Conservation (phyloP, 805 yeast genomes). For the Kodamaea nitidulidarum region DNA sequence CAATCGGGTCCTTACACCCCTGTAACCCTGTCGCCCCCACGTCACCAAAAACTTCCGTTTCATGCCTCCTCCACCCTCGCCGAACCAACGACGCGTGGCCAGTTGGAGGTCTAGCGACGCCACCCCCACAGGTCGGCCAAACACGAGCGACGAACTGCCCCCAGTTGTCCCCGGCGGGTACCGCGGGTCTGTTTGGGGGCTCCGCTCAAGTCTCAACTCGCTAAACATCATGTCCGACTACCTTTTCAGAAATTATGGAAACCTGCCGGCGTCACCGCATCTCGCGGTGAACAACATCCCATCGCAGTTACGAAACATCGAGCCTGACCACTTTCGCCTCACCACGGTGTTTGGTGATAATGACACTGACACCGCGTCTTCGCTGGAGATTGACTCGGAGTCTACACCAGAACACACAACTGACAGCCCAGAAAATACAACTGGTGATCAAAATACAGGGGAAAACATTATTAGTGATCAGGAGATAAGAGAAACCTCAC, state of each 20-base stretch:
- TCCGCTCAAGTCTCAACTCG: slow-evolving; percentile 11
- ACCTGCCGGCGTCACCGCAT: too few relatives aligned
- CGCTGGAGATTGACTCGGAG: slow-evolving; percentile 8
- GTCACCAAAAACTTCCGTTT: too few relatives aligned
- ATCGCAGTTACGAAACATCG: slow-evolving; percentile 8
- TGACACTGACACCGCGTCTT: slow-evolving; percentile 6
- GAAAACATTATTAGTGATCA: neutral
- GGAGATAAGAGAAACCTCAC: too few relatives aligned
- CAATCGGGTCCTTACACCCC: too few relatives aligned
- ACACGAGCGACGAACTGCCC: slow-evolving; percentile 5
- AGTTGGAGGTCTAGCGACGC: neutral
- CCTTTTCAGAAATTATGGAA: slow-evolving; percentile 10
- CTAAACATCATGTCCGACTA: slow-evolving; percentile 13
- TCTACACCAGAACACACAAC: too few relatives aligned
- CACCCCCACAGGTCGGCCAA: too few relatives aligned
- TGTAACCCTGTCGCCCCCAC: too few relatives aligned
- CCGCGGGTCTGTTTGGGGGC: slow-evolving; percentile 7
- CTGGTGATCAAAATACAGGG: neutral
- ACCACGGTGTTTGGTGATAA: slow-evolving; percentile 2
- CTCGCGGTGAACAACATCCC: slow-evolving; percentile 11
- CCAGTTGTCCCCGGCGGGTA: slow-evolving; percentile 5
- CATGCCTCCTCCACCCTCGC: slow-evolving; percentile 9
- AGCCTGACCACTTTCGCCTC: slow-evolving; percentile 2
- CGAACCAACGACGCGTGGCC: slow-evolving; percentile 5
- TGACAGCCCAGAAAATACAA: too few relatives aligned